These are phyloP conservation scores for Arthrobotrys pseudoclavata DNA, from an alignment of 2,329 filamentous ascomycete species.

Conservation along the genomic window DNA sequence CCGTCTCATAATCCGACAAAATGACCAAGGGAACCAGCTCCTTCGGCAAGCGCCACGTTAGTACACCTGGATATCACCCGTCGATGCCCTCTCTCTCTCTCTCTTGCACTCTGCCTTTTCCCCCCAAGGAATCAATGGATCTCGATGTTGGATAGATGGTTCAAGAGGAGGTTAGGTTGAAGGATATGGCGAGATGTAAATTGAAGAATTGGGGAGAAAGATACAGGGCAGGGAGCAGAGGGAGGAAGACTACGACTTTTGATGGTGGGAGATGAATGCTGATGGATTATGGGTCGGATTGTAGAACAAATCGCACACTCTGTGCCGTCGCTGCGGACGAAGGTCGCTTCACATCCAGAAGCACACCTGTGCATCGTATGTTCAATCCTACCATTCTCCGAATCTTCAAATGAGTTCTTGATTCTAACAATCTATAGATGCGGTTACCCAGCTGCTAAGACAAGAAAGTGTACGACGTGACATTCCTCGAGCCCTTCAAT, in stretches of 20 bases:
- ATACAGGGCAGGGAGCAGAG: background rate
- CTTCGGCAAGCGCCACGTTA: slow-evolving; percentile 64
- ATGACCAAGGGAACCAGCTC: slow-evolving; percentile 62
- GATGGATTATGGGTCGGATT: slow-evolving; percentile 32
- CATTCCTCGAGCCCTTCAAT: background rate
- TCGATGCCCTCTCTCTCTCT: slow-evolving; percentile 14
- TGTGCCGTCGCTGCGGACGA: slow-evolving; percentile 98
- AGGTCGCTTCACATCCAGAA: slow-evolving; percentile 99
- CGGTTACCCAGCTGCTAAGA: slow-evolving; percentile 98
- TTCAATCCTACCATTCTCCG: background rate
- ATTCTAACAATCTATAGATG: slow-evolving; percentile 71
- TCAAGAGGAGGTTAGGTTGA: slow-evolving; percentile 6
- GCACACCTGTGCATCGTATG: slow-evolving; percentile 85
- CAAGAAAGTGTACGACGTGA: slow-evolving; percentile 90
- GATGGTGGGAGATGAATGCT: slow-evolving; percentile 18
- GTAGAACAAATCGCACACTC: slow-evolving; percentile 91
- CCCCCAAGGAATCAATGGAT: slow-evolving; percentile 26
- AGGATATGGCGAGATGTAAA: background rate
- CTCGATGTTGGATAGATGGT: slow-evolving; percentile 23
- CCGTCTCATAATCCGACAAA: slow-evolving; percentile 57
- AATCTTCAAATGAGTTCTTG: background rate
- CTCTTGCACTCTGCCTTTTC: slow-evolving; percentile 1
- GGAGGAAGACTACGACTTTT: background rate
- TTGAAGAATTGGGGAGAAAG: slow-evolving; percentile 9
- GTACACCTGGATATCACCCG: slow-evolving; percentile 47